Conservation (phyloP, 1,284 basidiomycete species). For the Apiotrichum gamsii region DNA sequence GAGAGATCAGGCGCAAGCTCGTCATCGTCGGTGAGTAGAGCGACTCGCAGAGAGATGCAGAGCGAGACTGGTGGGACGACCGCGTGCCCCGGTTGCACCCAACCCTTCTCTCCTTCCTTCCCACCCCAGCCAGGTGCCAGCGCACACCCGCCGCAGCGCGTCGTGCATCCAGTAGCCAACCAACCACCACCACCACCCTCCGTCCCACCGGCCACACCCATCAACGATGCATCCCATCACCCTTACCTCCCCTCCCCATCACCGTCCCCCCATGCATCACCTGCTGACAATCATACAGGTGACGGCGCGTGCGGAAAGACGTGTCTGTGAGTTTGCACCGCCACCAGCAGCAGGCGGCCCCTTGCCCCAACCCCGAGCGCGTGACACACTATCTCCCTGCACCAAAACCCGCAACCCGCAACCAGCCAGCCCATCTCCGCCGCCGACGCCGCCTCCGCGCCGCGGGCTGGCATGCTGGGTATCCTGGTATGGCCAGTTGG, state of each 20-base stretch:
- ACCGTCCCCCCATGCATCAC: not conserved
- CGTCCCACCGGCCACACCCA: not conserved
- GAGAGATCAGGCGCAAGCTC: conserved; percentile 48
- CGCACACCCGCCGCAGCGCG: not conserved
- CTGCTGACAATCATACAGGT: conserved; percentile 30
- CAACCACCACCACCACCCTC: not conserved
- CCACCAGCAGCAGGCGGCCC: not conserved
- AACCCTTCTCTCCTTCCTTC: not conserved
- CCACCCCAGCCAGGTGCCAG: not conserved
- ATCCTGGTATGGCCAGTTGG: too few relatives aligned
- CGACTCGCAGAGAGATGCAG: too few relatives aligned
- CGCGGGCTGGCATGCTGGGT: too few relatives aligned
- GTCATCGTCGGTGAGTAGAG: conserved; percentile 48
- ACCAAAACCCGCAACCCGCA: not conserved
- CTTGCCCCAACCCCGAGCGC: not conserved
- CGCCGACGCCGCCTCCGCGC: too few relatives aligned
- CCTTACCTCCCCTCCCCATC: not conserved
- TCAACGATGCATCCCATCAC: not conserved
- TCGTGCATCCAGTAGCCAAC: not conserved
- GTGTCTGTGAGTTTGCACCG: conserved; percentile 47
- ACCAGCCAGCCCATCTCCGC: not conserved
- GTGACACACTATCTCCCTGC: conserved; percentile 4
- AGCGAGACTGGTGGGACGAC: too few relatives aligned
- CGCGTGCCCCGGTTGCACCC: too few relatives aligned
- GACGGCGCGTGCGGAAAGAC: conserved; percentile 55